Percentiles rank a stretch among this genome's conserved stretches.
Evolutionary conservation across 2,329 filamentous ascomycete species (phyloP).

Genomic region (Stagonosporopsis tanaceti): DNA sequence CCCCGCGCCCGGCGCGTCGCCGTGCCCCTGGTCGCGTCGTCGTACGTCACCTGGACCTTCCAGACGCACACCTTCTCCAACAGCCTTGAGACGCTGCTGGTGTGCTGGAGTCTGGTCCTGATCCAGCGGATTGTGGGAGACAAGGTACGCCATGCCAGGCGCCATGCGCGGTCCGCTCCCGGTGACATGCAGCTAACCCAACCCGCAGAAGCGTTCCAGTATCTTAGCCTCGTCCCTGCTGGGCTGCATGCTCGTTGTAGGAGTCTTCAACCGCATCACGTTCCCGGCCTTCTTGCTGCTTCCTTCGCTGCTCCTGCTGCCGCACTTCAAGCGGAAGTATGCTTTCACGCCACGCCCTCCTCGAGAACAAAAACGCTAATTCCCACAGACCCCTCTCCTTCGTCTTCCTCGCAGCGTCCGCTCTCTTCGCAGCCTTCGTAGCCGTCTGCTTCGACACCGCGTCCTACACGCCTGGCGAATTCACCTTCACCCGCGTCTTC

Average conservation of each 20-base stretch:
- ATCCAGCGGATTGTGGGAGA: slow-evolving; percentile 84
- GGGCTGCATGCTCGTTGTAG: slow-evolving; percentile 82
- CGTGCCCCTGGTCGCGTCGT: slow-evolving; percentile 87
- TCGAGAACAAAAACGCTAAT: slow-evolving; percentile 16
- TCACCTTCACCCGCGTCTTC: slow-evolving; percentile 71
- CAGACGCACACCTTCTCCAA: slow-evolving; percentile 99
- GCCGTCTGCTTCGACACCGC: slow-evolving; percentile 85
- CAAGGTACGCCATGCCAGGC: slow-evolving; percentile 62
- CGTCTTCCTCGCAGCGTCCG: slow-evolving; percentile 69
- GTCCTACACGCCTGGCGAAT: slow-evolving; percentile 73
- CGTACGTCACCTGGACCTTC: slow-evolving; percentile 98
- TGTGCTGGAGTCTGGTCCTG: slow-evolving; percentile 91
- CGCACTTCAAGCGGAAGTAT: slow-evolving; percentile 83
- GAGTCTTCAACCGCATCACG: slow-evolving; percentile 95
- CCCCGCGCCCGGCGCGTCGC: slow-evolving; percentile 75
- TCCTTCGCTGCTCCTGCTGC: slow-evolving; percentile 82
- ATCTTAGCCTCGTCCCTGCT: slow-evolving; percentile 79
- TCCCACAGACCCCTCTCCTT: slow-evolving; percentile 63
- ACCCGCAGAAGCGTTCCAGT: slow-evolving; percentile 73
- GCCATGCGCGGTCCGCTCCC: slow-evolving; percentile 44
- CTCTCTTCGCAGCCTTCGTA: slow-evolving; percentile 71
- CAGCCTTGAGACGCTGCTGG: slow-evolving; percentile 90
- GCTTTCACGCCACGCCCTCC: neutral
- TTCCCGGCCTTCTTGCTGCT: slow-evolving; percentile 92
- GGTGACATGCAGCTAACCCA: slow-evolving; percentile 43